Evolutionary conservation across 2,329 filamentous ascomycete genomes (phyloP).

Genomic region (Ophiosphaerella narmari): DNA sequence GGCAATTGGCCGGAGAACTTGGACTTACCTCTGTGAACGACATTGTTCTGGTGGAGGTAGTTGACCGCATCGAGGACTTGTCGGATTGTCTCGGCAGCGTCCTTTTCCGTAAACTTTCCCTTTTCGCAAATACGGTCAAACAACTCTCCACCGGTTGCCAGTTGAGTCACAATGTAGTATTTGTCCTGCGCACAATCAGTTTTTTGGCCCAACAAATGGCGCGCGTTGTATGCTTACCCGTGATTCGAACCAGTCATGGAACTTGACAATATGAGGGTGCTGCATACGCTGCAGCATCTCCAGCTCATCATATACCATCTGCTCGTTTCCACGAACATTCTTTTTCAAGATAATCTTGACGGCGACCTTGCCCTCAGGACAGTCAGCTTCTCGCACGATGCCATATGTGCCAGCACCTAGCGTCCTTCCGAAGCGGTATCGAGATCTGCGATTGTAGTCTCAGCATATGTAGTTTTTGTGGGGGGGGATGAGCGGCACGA

Average conservation of each 20-base stretch:
- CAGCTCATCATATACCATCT: conserved; percentile 98
- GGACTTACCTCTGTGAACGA: conserved; percentile 84
- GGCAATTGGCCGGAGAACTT: not conserved
- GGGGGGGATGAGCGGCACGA: conserved; percentile 41
- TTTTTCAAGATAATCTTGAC: conserved; percentile 99
- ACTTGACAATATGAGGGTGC: conserved; percentile 95
- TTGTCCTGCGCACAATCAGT: conserved; percentile 72
- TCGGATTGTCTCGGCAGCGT: conserved; percentile 92
- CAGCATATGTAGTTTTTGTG: conserved; percentile 30
- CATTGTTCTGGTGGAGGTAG: conserved; percentile 91
- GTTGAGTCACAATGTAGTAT: conserved; percentile 98
- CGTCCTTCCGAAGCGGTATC: conserved; percentile 90
- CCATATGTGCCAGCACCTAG: conserved; percentile 97
- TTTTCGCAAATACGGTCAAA: conserved; percentile 98
- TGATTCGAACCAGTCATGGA: conserved; percentile 99
- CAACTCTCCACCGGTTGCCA: conserved; percentile 92
- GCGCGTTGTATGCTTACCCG: conserved; percentile 63
- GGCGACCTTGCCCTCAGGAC: conserved; percentile 82
- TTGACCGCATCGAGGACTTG: conserved; percentile 92
- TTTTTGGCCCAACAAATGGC: not conserved
- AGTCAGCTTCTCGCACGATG: conserved; percentile 93
- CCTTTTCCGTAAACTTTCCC: conserved; percentile 98
- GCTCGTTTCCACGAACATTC: conserved; percentile 97
- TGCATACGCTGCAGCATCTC: conserved; percentile 88
- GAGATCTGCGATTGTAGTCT: conserved; percentile 61